Evolutionary conservation across 2,329 filamentous ascomycete genomes (phyloP), one percentile per base, ranked within the genome.

Genomic region (Clonostachys chloroleuca): DNA sequence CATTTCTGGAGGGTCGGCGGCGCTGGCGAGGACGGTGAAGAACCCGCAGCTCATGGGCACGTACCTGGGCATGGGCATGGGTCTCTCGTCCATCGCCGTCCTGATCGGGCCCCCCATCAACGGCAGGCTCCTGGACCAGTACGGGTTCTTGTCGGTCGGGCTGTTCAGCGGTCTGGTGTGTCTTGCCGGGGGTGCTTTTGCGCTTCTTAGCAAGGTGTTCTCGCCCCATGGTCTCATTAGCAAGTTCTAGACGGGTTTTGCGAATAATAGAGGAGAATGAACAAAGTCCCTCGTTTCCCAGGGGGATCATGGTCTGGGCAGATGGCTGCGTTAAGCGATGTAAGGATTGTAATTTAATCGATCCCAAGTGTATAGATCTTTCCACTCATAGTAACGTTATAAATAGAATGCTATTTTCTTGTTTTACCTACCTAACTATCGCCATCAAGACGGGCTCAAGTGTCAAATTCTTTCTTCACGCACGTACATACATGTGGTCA

Each of bases 41-140:
- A 71, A 82, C 50, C 65, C 77, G 7, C 67, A 72, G 18, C 67
- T 79, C 40, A 67, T 83, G 30, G 81, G 81, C 3, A 79, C 80
- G 0, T 74, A 78, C 43, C 68, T 78, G 50, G 77, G 77, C 6
- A 75, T 47, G 40, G 24, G 44, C 8, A 44, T 50, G 73, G 0
- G 70, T 71, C 18, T 48, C 12, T 74, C 75, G 0, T 61, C 74
- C 41, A 71, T 67, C 44, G 74, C 74, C 4, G 67, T 63, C 1
- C 58, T 77, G 40, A 55, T 76, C 12, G 57, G 61, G 5, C 53
- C 50, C 12, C 50, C 51, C n/a, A 48, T 59, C 20, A 58, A 54
- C 6, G 60, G 60, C 3, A 52, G 49, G 0, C 18, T 64, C 14
- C 6, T 77, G 6, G 57, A 64, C 2, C 51, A 44, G 13, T 73